Conservation (phyloP, 225 moss, liverwort and hornwort species). For the Pseudisothecium myosuroides region DNA sequence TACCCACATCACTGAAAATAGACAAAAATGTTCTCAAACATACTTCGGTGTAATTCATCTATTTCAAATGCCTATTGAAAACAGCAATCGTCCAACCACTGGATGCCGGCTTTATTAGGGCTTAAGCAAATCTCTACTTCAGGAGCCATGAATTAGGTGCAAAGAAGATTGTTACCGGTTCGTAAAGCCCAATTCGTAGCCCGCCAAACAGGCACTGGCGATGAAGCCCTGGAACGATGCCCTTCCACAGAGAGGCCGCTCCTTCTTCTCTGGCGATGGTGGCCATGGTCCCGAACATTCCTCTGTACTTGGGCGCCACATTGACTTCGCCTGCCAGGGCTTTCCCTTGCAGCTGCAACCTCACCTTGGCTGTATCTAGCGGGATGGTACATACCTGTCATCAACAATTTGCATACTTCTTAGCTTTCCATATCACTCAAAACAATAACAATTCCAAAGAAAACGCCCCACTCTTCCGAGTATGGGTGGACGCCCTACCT, state of each 20-base stretch:
- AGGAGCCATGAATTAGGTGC: not conserved
- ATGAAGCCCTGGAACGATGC: constrained; percentile 90
- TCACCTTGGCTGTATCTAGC: constrained; percentile 90
- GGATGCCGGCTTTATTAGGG: not conserved
- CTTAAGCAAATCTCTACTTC: not conserved
- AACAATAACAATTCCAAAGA: not conserved
- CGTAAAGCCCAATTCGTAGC: constrained; percentile 88
- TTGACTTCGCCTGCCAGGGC: constrained; percentile 50
- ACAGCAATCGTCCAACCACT: not conserved
- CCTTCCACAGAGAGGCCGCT: constrained; percentile 64
- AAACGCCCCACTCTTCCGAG: not conserved
- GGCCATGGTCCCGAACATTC: constrained; percentile 78
- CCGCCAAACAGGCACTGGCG: constrained; percentile 94
- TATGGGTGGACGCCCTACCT: not conserved
- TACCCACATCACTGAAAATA: not conserved
- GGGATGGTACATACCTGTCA: constrained; percentile 87
- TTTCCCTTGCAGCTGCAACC: constrained; percentile 91
- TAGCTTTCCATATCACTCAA: not conserved
- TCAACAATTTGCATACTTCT: not conserved
- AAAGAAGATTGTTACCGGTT: constrained; percentile 43
- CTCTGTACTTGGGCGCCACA: constrained; percentile 65
- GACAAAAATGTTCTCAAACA: not conserved
- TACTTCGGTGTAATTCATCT: not conserved
- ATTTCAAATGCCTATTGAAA: not conserved
- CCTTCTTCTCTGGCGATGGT: constrained; percentile 93